Evolutionary conservation across 2,329 filamentous ascomycete genomes (phyloP), one percentile per base, ranked within the genome.

Genomic region (Nannizzia gypsea): DNA sequence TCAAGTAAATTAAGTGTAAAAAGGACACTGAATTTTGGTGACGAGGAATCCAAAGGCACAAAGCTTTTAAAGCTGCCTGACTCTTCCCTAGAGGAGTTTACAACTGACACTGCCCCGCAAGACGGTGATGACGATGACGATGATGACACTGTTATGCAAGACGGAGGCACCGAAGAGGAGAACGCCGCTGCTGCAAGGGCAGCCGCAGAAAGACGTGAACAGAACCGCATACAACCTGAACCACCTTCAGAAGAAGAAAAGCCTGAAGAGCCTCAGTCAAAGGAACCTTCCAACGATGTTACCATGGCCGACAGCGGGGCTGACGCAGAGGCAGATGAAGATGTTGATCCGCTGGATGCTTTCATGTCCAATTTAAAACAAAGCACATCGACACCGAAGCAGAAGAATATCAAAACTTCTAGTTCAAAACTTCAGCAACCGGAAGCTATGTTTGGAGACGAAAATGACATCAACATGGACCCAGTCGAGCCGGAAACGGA

Each of bases 51-150:
- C 34, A 87, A 86, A 1, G 85, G 88, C 69, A 88, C 90, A 71
- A 96, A 95, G 76, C 82, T 99, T 65, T 90, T 90, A 70, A 93
- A 91, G 75, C 84, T 99, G 62, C 91, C 92, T 61, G 86, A 86
- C 65, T 83, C 89, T 61, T 82, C 86, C 59, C 78, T 88, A 59
- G 82, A 86, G 68, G 81, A 81, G 65, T 74, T 79, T 63, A 82
- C 74, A 62, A 74, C 66, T 81, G 84, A 76, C 71, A 81, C 84
- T 71, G 78, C 78, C 61, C 64, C 61, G 11, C 75, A 74, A 40
- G 72, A 54, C n/a, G 65, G 56, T 24, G 66, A 60, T 5, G 80
- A 81, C 56, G 83, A 86, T 59, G 84, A 85, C 59, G 88, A 88
- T 57, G 86, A 85, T 57, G 88, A 90, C 66, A 84, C 83, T 58